A percentile compares a stretch with the other conserved stretches of the same genome.
Conservation (phyloP, 2,329 filamentous ascomycete genomes). For the Phaeosphaeria sp. region DNA sequence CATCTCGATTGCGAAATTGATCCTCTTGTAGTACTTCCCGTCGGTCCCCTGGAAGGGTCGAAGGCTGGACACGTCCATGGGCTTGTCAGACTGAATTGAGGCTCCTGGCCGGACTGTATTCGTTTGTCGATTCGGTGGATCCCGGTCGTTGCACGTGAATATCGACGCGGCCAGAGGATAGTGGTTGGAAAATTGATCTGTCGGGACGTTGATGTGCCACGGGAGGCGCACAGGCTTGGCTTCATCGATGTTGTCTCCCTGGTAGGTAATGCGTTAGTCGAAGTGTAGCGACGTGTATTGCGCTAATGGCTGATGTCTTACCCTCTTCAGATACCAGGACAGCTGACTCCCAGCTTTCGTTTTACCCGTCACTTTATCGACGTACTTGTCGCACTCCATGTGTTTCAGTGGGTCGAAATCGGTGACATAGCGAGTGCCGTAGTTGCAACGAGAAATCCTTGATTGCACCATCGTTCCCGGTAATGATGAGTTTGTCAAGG, state of each 20-base stretch:
- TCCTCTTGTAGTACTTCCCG: slow-evolving; percentile 9
- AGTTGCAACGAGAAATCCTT: slow-evolving; percentile 13
- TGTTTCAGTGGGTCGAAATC: slow-evolving; percentile 6
- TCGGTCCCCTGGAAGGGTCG: neutral
- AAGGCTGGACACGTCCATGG: slow-evolving; percentile 4
- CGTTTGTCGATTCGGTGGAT: neutral
- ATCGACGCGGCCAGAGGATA: neutral
- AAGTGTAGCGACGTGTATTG: neutral
- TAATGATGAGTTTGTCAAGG: slow-evolving; percentile 4
- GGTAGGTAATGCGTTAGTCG: neutral
- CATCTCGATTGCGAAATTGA: slow-evolving; percentile 14
- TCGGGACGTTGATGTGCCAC: neutral
- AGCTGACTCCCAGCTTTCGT: slow-evolving; percentile 5
- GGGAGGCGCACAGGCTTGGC: slow-evolving; percentile 4
- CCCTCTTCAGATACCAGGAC: slow-evolving; percentile 7
- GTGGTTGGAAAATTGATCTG: neutral
- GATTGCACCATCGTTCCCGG: slow-evolving; percentile 1
- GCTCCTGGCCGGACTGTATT: neutral
- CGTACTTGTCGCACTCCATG: slow-evolving; percentile 3
- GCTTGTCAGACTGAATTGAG: neutral
- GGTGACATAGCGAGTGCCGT: slow-evolving; percentile 3
- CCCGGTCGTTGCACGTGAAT: slow-evolving; percentile 3
- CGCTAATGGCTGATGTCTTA: neutral
- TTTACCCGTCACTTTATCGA: neutral
- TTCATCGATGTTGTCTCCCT: slow-evolving; percentile 4